Conservation (phyloP, 192 early-diverging fungal genomes). For the Coemansia sp. region DNA sequence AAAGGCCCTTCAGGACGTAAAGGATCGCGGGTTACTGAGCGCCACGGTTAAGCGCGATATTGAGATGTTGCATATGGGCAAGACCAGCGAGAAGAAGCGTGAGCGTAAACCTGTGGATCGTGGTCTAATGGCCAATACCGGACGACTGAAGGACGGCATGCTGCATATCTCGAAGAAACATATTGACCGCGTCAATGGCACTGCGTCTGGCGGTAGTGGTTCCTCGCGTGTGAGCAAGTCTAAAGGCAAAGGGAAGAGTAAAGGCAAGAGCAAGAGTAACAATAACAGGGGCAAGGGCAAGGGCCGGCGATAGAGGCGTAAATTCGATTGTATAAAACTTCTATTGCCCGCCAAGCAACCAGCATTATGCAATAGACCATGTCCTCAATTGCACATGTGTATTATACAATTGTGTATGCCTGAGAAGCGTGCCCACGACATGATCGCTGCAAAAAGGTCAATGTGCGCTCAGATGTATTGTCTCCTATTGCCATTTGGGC, state of each 20-base stretch:
- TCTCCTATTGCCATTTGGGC: neutral
- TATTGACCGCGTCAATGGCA: constrained; percentile 42
- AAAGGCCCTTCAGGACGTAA: constrained; percentile 38
- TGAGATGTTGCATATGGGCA: constrained; percentile 36
- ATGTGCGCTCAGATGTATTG: constrained; percentile 13
- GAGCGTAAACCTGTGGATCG: constrained; percentile 16
- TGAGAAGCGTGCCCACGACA: constrained; percentile 4
- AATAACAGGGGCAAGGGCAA: constrained; percentile 8
- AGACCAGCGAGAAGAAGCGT: constrained; percentile 9
- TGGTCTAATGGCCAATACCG: constrained; percentile 31
- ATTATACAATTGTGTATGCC: constrained; percentile 12
- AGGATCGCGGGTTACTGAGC: constrained; percentile 42
- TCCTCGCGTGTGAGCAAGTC: constrained; percentile 19
- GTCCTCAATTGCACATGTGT: neutral
- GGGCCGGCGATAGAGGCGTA: constrained; percentile 10
- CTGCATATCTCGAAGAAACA: constrained; percentile 45
- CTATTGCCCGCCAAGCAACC: neutral
- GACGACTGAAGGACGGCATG: constrained; percentile 45
- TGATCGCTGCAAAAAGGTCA: constrained; percentile 8
- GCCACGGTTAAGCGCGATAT: constrained; percentile 37
- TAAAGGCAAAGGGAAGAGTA: constrained; percentile 12
- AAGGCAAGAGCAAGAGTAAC: constrained; percentile 6
- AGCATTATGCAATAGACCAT: constrained; percentile 3
- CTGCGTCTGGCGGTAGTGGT: neutral
- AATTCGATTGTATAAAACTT: neutral